Percentiles rank a stretch among this genome's conserved stretches.
phyloP scores from a whole-genome alignment of 768 basidiomycete genomes.

The Hygrocybe punicea region DNA sequence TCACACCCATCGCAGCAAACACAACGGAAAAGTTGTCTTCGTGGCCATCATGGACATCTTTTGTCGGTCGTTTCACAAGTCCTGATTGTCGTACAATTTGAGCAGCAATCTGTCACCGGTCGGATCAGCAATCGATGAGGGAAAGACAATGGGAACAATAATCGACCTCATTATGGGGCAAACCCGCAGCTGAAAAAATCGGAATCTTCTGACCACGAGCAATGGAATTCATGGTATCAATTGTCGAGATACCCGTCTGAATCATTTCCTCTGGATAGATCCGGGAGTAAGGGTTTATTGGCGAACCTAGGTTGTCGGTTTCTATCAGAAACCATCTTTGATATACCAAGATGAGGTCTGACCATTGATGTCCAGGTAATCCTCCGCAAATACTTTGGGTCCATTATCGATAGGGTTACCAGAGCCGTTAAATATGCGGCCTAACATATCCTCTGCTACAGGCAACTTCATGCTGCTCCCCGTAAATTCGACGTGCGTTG shows the following conservation, averaged over 20 bases:
- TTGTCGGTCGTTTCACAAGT: constrained; percentile 92
- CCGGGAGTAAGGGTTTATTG: constrained; percentile 96
- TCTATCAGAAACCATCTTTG: constrained; percentile 14
- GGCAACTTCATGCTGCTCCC: constrained; percentile 99
- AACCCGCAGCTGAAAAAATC: constrained; percentile 97
- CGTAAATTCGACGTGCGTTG: constrained; percentile 96
- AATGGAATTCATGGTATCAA: constrained; percentile 97
- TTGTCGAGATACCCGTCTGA: constrained; percentile 98
- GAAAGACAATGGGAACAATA: background rate
- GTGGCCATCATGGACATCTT: constrained; percentile 97
- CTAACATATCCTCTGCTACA: constrained; percentile 98
- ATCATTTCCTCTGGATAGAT: constrained; percentile 99
- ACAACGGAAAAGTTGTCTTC: constrained; percentile 99
- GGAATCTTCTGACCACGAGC: constrained; percentile 99
- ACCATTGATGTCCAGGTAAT: constrained; percentile 99
- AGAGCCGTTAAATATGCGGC: constrained; percentile 98
- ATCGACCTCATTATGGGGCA: constrained; percentile 93
- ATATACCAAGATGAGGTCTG: constrained; percentile 22
- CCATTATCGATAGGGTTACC: constrained; percentile 98
- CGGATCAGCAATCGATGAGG: constrained; percentile 5
- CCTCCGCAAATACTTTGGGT: constrained; percentile 98
- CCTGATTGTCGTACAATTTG: constrained; percentile 99
- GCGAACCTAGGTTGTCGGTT: constrained; percentile 61
- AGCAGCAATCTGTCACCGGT: constrained; percentile 77
- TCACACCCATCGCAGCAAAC: constrained; percentile 99